Base-by-base conservation (phyloP, 495 filamentous ascomycete genomes). In the Trichoderma orchidacearum region DNA sequence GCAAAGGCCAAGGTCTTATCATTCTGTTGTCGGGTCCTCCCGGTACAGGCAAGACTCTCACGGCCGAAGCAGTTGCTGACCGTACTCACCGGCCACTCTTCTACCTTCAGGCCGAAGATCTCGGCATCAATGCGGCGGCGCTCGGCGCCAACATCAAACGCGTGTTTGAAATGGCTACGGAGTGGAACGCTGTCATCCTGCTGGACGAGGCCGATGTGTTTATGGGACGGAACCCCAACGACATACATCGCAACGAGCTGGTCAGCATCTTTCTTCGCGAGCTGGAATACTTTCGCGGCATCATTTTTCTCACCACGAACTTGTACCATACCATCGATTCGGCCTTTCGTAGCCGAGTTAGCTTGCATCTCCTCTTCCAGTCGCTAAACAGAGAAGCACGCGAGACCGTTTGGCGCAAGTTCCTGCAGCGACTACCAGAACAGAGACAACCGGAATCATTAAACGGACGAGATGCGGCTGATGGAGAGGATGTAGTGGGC, bases 41-140 rank as follows among this genome's bases (percentile, higher is more conserved):
- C 0, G 81, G 80, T 0, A 73, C 74, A 1, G 80, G 81, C 9
- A 84, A 85, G 62, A 84, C 82, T 2, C 63, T 79, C 0, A 84
- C 80, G 13, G 81, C 80, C 4, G 75, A 78, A 56, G 64, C 68
- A 8, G 70, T 82, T 5, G 78, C 81, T 0, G 78, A 81, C 54
- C 61, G 71, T 11, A 72, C 71, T 1, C 61, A 70, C 6, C 67
- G 67, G 1, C 79, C 81, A 0, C 66, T 84, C 0, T 79, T 78
- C 59, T 66, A 72, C 7, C 68, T 84, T 4, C 75, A 74, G 18
- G 72, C 72, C 5, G 80, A 80, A 21, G 79, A 84, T 45, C 64
- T 84, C 1, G 77, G 79, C 5, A 78, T 68, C 30, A 66, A 70
- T 48, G 68, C 77, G 0, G 62, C 63, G 0, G 54, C 60, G 0